phyloP scores from a whole-genome alignment of 345 rosid genomes.

The Populus deltoides region DNA sequence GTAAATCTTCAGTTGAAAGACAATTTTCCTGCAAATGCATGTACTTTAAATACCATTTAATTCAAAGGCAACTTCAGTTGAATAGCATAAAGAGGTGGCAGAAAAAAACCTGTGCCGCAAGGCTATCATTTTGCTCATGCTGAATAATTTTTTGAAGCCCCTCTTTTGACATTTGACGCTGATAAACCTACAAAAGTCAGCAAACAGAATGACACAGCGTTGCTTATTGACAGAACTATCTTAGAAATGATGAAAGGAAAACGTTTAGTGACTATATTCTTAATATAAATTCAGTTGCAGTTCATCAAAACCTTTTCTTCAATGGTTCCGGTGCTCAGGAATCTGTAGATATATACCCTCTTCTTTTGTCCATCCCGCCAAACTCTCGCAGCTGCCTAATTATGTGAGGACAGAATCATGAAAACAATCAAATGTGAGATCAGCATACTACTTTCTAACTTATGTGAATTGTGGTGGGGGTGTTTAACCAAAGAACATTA shows the following conservation, averaged over 20 bases:
- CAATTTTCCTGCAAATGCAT: conserved; percentile 60
- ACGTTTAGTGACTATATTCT: background rate
- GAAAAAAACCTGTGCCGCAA: conserved; percentile 47
- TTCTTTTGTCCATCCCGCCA: conserved; percentile 99
- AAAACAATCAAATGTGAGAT: conserved; percentile 23
- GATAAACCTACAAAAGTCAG: conserved; percentile 66
- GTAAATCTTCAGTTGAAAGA: conserved; percentile 80
- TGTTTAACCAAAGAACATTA: conserved; percentile 26
- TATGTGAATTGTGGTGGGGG: background rate
- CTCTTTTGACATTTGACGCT: conserved; percentile 98
- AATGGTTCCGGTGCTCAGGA: conserved; percentile 92
- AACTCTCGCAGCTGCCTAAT: conserved; percentile 98
- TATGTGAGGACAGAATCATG: conserved; percentile 11
- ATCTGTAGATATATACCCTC: conserved; percentile 92
- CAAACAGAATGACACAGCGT: background rate
- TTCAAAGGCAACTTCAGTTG: conserved; percentile 4
- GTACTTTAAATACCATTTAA: conserved; percentile 2
- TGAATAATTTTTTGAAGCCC: conserved; percentile 98
- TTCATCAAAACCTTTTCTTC: conserved; percentile 79
- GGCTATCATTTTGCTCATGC: conserved; percentile 52
- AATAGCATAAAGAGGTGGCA: conserved; percentile 5
- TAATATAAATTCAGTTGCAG: conserved; percentile 1
- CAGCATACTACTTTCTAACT: background rate
- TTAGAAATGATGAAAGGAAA: background rate
- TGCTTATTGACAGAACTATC: background rate